Evolutionary conservation across 2,329 filamentous ascomycete genomes (phyloP), one percentile per base, ranked within the genome.

Genomic region (Paradendryphiella salina): DNA sequence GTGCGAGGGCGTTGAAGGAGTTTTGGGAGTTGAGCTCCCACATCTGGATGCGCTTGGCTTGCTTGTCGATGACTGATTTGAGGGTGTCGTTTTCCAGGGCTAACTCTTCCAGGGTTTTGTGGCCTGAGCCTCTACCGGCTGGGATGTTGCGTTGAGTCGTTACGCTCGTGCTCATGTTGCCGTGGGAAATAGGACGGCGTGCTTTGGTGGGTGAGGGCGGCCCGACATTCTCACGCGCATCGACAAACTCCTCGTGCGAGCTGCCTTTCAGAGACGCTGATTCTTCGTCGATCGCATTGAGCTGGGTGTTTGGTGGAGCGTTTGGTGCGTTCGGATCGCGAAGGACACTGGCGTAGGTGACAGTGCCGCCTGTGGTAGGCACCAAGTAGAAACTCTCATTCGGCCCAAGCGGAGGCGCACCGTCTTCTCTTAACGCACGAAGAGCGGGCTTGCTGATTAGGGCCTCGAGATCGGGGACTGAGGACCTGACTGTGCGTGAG

Each of bases 1-100:
- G 90, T 11, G 92, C 89, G 28, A 97, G 81, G 3, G 90, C 90
- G 74, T 92, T 83, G 45, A 88, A 89, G 31, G 88, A 92, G 57
- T 87, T 90, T 74, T 97, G 94, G 0, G 91, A 90, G 63, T 90
- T 92, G 32, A 90, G 86, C 73, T 99, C 93, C 76, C 96, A 99
- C 56, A 91, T 88, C 64, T 94, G 89, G n/a, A 99, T 82, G 0
- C 93, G 85, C 63, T 88, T 89, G 56, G 88, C 89, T 29, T 96
- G 82, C 41, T 90, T 90, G 73, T 97, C 92, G 7, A 96, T 84
- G 62, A 91, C 85, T 50, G 88, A 84, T 65, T 94, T 93, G 42
- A 97, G 80, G 8, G 88, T 89, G 56, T 88, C 83, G 71, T 97
- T 99, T 69, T 97, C 90, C 40, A 93, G 83, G 57, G 88, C 85